Percentiles rank a stretch among this genome's conserved stretches.
These are phyloP conservation scores for Trichothecium roseum DNA, from an alignment of 2,329 filamentous ascomycete genomes.

Conservation along the genomic window DNA sequence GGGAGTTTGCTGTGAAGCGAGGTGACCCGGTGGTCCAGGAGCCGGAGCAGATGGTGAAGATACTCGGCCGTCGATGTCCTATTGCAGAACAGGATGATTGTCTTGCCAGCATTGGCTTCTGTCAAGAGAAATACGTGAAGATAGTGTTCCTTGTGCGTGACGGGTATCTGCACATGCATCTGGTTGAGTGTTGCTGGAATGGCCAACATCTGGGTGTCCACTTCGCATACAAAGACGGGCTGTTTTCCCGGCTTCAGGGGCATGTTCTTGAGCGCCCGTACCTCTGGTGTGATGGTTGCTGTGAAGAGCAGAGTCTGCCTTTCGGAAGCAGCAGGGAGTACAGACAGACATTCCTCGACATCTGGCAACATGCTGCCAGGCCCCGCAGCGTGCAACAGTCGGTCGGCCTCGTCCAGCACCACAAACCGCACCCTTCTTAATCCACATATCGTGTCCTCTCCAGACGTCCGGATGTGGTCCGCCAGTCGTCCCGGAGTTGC, in stretches of 20 bases:
- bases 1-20: conserved; percentile 80
- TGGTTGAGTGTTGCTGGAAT: conserved; percentile 75
- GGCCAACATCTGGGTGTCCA: conserved; percentile 64
- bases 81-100: conserved; percentile 90
- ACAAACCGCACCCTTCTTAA: conserved; percentile 72
- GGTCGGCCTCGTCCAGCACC: conserved; percentile 92
- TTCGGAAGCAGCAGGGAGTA: conserved; percentile 64
- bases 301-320: conserved; percentile 96
- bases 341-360: conserved; percentile 76
- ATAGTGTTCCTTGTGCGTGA: conserved; percentile 91
- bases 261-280: conserved; percentile 73
- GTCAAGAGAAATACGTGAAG: conserved; percentile 83
- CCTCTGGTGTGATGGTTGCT: conserved; percentile 87
- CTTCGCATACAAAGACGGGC: conserved; percentile 81
- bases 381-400: conserved; percentile 63
- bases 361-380: conserved; percentile 89
- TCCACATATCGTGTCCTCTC: conserved; percentile 79
- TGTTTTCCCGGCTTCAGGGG: conserved; percentile 58
- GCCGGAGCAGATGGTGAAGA: conserved; percentile 76
- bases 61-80: conserved; percentile 80
- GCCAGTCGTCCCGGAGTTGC: conserved; percentile 88
- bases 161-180: conserved; percentile 76
- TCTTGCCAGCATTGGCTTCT: conserved; percentile 61
- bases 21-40: conserved; percentile 82
- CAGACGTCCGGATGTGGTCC: conserved; percentile 86